Conservation (phyloP, 164 flowering plant species). For the Piper longum region DNA sequence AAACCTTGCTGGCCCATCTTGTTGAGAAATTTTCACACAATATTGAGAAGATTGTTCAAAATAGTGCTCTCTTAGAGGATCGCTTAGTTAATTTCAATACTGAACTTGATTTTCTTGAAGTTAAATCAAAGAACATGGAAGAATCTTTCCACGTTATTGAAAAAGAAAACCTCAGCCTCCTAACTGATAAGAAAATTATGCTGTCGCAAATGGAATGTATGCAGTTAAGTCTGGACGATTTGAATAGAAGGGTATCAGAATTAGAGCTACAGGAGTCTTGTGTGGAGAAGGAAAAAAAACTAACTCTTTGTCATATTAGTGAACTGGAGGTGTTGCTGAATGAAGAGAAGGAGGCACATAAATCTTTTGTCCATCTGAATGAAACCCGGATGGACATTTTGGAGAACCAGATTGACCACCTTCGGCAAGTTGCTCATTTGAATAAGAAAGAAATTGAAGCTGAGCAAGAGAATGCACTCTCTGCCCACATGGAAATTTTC, state of each 20-base stretch:
- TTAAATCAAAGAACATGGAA: constrained; percentile 50
- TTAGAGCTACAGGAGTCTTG: constrained; percentile 38
- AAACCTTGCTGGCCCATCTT: constrained; percentile 48
- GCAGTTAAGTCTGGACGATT: constrained; percentile 31
- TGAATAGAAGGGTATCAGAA: constrained; percentile 38
- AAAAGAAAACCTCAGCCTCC: constrained; percentile 44
- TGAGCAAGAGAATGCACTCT: constrained; percentile 49
- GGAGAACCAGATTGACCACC: constrained; percentile 34
- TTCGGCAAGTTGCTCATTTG: constrained; percentile 41
- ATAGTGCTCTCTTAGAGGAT: constrained; percentile 44
- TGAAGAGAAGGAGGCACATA: constrained; percentile 48
- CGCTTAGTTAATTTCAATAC: constrained; percentile 41
- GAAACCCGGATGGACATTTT: constrained; percentile 32
- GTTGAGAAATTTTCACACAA: constrained; percentile 39
- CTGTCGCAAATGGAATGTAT: constrained; percentile 34
- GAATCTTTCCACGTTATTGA: constrained; percentile 50
- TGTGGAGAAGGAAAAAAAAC: constrained; percentile 51
- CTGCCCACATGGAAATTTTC: constrained; percentile 61
- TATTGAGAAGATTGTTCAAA: constrained; percentile 52
- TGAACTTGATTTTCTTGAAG: constrained; percentile 55
- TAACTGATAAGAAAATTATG: constrained; percentile 36
- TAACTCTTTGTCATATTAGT: constrained; percentile 27
- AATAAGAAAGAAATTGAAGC: constrained; percentile 56
- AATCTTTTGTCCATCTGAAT: constrained; percentile 21
- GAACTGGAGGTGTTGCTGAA: constrained; percentile 35